A percentile compares a stretch with the other conserved stretches of the same genome.
Conservation (phyloP, 1,284 basidiomycete genomes). For the Lignosus rhinocerotis region DNA sequence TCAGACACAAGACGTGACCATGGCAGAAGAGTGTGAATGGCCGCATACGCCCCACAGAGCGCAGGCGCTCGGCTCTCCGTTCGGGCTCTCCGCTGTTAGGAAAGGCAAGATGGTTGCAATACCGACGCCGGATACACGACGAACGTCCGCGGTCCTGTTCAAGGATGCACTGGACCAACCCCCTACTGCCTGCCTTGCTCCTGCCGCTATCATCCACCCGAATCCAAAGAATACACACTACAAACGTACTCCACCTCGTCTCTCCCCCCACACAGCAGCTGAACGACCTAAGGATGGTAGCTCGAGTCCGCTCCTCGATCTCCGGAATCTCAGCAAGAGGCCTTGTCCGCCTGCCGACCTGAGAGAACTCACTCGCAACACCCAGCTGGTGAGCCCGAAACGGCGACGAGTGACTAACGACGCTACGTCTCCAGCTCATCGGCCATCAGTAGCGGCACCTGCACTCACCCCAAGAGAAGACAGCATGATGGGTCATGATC, state of each 20-base stretch:
- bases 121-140: conserved; percentile 11
- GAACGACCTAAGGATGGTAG: not conserved
- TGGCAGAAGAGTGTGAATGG: not conserved
- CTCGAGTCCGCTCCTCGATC: conserved; percentile 12
- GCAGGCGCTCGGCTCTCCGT: conserved; percentile 3
- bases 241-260: not conserved
- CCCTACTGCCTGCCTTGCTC: not conserved
- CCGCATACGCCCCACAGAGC: conserved; percentile 4
- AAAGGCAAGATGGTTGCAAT: conserved; percentile 10
- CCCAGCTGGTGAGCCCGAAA: not conserved
- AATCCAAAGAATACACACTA: not conserved
- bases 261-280: not conserved
- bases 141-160: not conserved
- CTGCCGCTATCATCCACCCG: not conserved
- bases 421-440: too few relatives aligned
- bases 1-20: not conserved
- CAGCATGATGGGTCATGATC: not conserved
- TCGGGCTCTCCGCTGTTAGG: not conserved
- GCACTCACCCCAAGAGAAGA: not conserved
- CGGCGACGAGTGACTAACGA: conserved; percentile 1
- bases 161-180: not conserved
- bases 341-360: not conserved
- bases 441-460: not conserved
- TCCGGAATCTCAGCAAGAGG: conserved; percentile 11
- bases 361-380: not conserved